Conservation (phyloP, 805 yeast species). For the Teunomyces gatunensis region DNA sequence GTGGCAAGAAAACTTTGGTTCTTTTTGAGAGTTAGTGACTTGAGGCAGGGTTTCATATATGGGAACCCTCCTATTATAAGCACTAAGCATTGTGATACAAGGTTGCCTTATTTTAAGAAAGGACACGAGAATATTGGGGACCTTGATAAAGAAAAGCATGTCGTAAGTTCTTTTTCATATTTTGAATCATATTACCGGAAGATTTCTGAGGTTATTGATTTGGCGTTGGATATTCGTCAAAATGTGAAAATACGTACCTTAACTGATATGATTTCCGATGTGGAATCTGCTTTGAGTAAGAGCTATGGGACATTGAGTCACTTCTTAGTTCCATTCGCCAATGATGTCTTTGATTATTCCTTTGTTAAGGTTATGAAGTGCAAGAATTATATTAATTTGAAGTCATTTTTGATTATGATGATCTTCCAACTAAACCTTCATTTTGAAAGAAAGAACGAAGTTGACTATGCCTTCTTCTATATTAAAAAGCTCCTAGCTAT, state of each 20-base stretch:
- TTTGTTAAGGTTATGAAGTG: conserved; percentile 13
- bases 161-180: conserved; percentile 29
- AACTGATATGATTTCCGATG: conserved; percentile 7
- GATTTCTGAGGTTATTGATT: conserved; percentile 23
- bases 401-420: conserved; percentile 22
- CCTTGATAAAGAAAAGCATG: conserved; percentile 34
- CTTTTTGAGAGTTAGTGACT: conserved; percentile 27
- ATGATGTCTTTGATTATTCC: conserved; percentile 2
- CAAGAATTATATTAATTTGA: conserved; percentile 15
- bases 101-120: conserved; percentile 28
- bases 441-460: conserved; percentile 31
- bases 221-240: conserved; percentile 18
- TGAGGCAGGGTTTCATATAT: conserved; percentile 27
- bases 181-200: conserved; percentile 27
- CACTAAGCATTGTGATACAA: conserved; percentile 29
- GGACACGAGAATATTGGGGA: conserved; percentile 37
- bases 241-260: conserved; percentile 18
- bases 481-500: conserved; percentile 27
- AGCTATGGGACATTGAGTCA: neutral
- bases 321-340: conserved; percentile 6
- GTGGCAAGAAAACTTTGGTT: conserved; percentile 61
- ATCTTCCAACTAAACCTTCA: conserved; percentile 37
- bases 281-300: conserved; percentile 3
- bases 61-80: conserved; percentile 33
- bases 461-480: conserved; percentile 31